Percentiles rank a stretch among this genome's conserved stretches.
Conservation (phyloP, 208 protist species). For the Angomonas ambiguus region DNA sequence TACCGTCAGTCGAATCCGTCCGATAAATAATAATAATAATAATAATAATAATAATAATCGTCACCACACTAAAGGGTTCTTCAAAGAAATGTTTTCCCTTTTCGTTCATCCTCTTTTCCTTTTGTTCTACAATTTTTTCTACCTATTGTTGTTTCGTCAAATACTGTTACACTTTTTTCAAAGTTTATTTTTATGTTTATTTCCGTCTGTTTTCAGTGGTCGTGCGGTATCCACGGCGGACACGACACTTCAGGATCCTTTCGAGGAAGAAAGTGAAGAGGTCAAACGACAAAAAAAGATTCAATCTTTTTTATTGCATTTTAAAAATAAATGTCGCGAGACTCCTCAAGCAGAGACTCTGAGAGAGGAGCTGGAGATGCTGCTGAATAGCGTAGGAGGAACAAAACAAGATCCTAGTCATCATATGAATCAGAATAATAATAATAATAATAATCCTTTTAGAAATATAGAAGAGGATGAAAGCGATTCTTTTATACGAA, state of each 20-base stretch:
- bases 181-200: conserved; percentile 1
- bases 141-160: background rate
- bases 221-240: too few relatives aligned
- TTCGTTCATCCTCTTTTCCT: background rate
- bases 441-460: background rate
- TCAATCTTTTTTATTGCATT: background rate
- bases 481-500: background rate
- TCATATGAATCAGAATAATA: too few relatives aligned
- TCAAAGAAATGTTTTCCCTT: background rate
- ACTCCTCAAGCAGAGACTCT: too few relatives aligned
- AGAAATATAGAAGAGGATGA: too few relatives aligned
- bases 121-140: background rate
- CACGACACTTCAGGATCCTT: too few relatives aligned
- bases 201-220: too few relatives aligned
- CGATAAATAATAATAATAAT: conserved; percentile 4
- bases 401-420: too few relatives aligned
- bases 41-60: background rate
- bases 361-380: too few relatives aligned
- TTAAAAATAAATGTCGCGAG: too few relatives aligned
- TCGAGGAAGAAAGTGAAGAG: background rate
- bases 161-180: background rate
- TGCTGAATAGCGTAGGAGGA: background rate
- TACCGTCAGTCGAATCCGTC: too few relatives aligned
- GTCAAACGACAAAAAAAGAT: background rate
- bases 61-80: background rate